Evolutionary conservation across 2,329 filamentous ascomycete species (phyloP), one percentile per base, ranked within the genome.

Genomic region (Xylariaceae sp.): DNA sequence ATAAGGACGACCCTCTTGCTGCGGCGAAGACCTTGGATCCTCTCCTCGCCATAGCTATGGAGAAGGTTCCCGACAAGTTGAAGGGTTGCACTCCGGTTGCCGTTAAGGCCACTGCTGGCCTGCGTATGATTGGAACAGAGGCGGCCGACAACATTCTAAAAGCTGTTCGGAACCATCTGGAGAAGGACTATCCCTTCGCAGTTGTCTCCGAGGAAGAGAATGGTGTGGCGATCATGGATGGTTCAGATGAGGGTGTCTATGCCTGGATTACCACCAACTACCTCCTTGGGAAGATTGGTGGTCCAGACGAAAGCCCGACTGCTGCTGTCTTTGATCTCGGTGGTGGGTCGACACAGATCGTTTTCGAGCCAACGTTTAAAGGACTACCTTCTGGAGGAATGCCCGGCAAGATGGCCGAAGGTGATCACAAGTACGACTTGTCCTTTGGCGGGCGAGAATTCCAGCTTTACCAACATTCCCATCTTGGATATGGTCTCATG

Each of bases 241-340:
- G 95, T 61, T 92, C 91, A 47, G 91, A 97, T 71, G 95, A 99
- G 78, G 95, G 95, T 72, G 94, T 99, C 26, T 99, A 96, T 72
- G 96, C 95, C 50, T 99, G 95, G 95, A 96, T 99, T 74, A 99
- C 95, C 6, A 95, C 92, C 65, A 99, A 99, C 82, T 99, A 99
- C 76, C 88, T 99, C 36, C 86, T 99, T 21, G 94, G 94, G 70
- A 98, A 98, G 79, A 98, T 99, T 75, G 95, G 95, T 58, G 90
- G 91, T 9, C 91, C 92, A 2, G 94, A 97, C 72, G 87, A 93
- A 74, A 92, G 86, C 62, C 90, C 92, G 47, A 98, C 95, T 1
- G 96, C 95, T 36, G 95, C 95, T 47, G 87, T 97, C 57, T 96
- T 99, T 70, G 95, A 99, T 73, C 88, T 99, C 45, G 95, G 95